These are phyloP conservation scores for Nitzschia sp. DNA, from an alignment of 108 stramenopile species.

Conservation along the genomic window DNA sequence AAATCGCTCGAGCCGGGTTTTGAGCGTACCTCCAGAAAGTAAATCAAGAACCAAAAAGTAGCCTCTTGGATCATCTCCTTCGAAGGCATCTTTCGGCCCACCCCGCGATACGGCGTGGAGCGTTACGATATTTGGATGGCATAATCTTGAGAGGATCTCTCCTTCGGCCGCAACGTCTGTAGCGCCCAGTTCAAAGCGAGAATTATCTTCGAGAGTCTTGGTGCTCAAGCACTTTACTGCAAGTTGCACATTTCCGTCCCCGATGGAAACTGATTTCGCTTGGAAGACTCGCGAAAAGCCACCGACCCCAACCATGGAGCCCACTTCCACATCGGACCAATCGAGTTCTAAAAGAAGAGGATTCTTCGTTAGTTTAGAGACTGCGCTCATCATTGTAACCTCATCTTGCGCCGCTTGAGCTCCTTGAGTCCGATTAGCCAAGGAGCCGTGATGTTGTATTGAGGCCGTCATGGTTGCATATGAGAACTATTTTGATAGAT, in stretches of 20 bases:
- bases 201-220: background rate
- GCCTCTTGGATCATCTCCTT: background rate
- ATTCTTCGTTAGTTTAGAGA: too few species aligned
- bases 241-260: too few species aligned
- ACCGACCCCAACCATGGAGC: background rate
- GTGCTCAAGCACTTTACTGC: background rate
- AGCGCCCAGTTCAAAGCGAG: constrained; percentile 38
- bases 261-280: too few species aligned
- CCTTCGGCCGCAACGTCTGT: constrained; percentile 88
- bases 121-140: constrained; percentile 75
- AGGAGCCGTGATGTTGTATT: too few species aligned
- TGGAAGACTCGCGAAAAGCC: background rate
- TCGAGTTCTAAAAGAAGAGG: too few species aligned
- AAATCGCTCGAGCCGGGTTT: constrained; percentile 70
- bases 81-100: constrained; percentile 61
- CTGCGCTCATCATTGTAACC: too few species aligned
- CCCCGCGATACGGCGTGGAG: constrained; percentile 74
- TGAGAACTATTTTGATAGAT: too few species aligned
- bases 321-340: background rate
- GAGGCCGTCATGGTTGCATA: too few species aligned
- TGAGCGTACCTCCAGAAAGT: constrained; percentile 26
- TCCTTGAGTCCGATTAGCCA: too few species aligned
- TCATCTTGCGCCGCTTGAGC: too few species aligned
- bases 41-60: constrained; percentile 85
- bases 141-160: constrained; percentile 58